phyloP scores from a whole-genome alignment of 164 flowering plant genomes.

The Magnolia officinalis region DNA sequence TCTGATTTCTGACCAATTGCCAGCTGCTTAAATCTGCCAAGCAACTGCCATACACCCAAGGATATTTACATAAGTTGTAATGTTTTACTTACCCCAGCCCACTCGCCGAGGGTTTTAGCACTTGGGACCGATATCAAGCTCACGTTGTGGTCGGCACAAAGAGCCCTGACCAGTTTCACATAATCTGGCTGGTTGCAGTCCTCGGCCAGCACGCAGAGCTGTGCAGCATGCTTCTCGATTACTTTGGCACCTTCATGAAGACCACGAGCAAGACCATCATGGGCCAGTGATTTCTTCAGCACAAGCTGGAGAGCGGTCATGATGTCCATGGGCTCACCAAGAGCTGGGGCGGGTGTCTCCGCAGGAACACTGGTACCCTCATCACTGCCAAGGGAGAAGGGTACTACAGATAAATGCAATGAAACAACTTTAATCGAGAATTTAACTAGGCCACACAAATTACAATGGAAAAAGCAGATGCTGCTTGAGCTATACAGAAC shows the following conservation, averaged over 20 bases:
- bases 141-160: conserved; percentile 73
- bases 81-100: conserved; percentile 69
- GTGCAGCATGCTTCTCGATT: conserved; percentile 78
- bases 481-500: too few species aligned
- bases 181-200: conserved; percentile 80
- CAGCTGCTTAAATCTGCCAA: too few species aligned
- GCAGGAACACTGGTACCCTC: conserved; percentile 28
- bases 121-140: conserved; percentile 63
- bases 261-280: conserved; percentile 67
- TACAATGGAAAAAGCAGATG: background rate
- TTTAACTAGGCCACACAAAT: background rate
- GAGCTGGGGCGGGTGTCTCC: conserved; percentile 38
- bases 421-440: background rate
- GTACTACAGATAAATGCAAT: background rate
- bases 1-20: background rate
- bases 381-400: conserved; percentile 27
- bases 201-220: conserved; percentile 77
- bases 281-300: conserved; percentile 66
- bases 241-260: conserved; percentile 79
- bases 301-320: conserved; percentile 63
- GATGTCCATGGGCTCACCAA: conserved; percentile 63
- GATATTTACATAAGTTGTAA: too few species aligned
- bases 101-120: conserved; percentile 82
- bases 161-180: conserved; percentile 68
- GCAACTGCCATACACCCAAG: background rate